Percentiles rank a stretch among this genome's conserved stretches.
Evolutionary conservation across 1,284 basidiomycete genomes (phyloP).

Genomic region (Cutaneotrichosporon cutaneum): DNA sequence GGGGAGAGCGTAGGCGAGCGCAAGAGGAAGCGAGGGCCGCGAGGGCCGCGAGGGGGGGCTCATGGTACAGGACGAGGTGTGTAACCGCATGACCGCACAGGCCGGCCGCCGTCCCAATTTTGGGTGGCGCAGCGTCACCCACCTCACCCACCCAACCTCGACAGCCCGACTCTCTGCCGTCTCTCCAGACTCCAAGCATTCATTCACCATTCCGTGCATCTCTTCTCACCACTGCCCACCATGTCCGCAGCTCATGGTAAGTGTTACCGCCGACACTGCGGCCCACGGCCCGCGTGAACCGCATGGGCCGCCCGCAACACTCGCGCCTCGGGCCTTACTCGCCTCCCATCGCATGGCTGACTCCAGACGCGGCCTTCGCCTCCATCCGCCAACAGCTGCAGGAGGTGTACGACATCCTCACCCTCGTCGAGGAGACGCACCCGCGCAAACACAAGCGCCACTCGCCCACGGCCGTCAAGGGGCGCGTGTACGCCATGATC

Average conservation of each 20-base stretch:
- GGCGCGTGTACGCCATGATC: not conserved
- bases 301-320: too few species aligned
- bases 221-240: not conserved
- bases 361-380: constrained; percentile 5
- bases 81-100: too few species aligned
- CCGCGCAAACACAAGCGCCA: constrained; percentile 8
- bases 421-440: constrained; percentile 2
- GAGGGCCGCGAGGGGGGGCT: too few species aligned
- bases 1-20: too few species aligned
- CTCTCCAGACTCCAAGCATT: too few species aligned
- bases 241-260: not conserved
- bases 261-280: not conserved
- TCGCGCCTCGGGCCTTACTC: not conserved
- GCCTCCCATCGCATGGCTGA: not conserved
- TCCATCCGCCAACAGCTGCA: not conserved
- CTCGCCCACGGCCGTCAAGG: constrained; percentile 4
- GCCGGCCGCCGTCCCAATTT: too few species aligned
- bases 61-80: too few species aligned
- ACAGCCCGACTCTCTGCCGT: too few species aligned
- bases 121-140: not conserved
- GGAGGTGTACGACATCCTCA: constrained; percentile 5
- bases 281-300: too few species aligned
- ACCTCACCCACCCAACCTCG: not conserved
- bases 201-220: not conserved
- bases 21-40: too few species aligned